Base-by-base conservation (phyloP, 768 basidiomycete species). In the Macrolepiota albuminosa region DNA sequence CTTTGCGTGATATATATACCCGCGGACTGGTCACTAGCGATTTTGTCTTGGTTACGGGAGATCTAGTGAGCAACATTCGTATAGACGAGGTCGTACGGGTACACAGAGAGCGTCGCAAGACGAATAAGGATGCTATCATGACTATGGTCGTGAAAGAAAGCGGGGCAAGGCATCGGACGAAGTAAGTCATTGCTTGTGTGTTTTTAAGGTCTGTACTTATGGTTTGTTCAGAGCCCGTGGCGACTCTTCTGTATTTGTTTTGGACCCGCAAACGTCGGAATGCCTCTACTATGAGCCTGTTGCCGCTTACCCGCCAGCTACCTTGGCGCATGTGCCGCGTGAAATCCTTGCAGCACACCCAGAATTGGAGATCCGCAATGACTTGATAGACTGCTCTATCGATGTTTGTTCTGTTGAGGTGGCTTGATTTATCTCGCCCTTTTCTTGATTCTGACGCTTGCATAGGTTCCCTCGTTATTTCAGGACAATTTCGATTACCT, bases 401-500 rank as follows among this genome's bases (percentile, higher is more conserved):
- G 95, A 98, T 66, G 83, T 99, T 37, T 99, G 97, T 76, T 93
- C 92, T 24, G 87, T 93, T 24, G 94, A 97, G 81, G 94, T 93
- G 52, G 34, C 78, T 69, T 7, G 2, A 21, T 34, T 63, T 36
- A 54, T 40, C 9, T 33, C 52, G 52, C 48, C 45, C 29, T n/a
- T 55, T 7, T 10, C 4, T 51, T 37, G 50, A 31, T 43, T 43
- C 56, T 59, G 18, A 16, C 42, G 59, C 57, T 40, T 53, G 14
- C 66, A 16, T 50, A 97, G 90, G 91, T 98, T 40, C 95, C 94
- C 1, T 95, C 95, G 1, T 71, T 98, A 5, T 99, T 98, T 76
- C 94, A 95, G 71, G 97, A 98, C 75, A 98, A 98, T 75, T 99
- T 99, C 68, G 97, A 98, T 75, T 98, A 95, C 68, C 85, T 87